A percentile compares a stretch with the other conserved stretches of the same genome.
Evolutionary conservation across 129 eudicot genomes (phyloP).

Genomic region (Arctium lappa): DNA sequence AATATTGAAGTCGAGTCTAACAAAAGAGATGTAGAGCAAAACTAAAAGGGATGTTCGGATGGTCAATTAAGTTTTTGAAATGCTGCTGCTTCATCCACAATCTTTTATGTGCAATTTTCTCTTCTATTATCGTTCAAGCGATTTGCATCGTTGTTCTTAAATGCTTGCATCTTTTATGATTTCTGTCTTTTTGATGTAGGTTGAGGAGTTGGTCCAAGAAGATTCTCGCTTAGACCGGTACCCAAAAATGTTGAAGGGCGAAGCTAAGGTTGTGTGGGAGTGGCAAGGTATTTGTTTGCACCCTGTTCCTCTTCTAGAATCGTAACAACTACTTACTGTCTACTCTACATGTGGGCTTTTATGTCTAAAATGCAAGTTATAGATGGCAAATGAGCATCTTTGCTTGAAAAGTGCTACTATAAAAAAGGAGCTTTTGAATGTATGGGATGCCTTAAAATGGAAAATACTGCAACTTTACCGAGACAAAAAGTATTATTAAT

Average conservation of each 20-base stretch:
- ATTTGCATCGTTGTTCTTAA: background rate
- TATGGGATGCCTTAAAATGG: background rate
- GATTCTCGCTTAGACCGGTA: slow-evolving; percentile 87
- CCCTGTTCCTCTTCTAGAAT: background rate
- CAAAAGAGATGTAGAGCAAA: no score
- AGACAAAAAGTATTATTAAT: background rate
- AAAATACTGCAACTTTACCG: background rate
- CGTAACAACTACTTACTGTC: background rate
- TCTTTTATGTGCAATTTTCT: no score
- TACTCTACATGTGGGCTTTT: background rate
- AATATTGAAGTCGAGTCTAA: no score
- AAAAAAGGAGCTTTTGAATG: no score
- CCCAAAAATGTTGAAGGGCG: slow-evolving; percentile 91
- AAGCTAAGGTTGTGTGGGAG: slow-evolving; percentile 95
- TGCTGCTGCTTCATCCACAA: background rate
- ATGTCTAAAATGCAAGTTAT: background rate
- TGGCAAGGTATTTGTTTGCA: slow-evolving; percentile 79
- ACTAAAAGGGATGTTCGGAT: background rate
- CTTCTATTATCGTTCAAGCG: background rate
- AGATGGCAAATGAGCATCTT: background rate
- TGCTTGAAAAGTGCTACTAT: background rate
- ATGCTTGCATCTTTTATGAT: background rate
- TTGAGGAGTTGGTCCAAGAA: slow-evolving; percentile 87
- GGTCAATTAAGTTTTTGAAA: background rate
- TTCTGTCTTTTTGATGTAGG: slow-evolving; percentile 35